Evolutionary conservation across 768 basidiomycete species (phyloP), one percentile per base, ranked within the genome.

Genomic region (Mycena haematopus): DNA sequence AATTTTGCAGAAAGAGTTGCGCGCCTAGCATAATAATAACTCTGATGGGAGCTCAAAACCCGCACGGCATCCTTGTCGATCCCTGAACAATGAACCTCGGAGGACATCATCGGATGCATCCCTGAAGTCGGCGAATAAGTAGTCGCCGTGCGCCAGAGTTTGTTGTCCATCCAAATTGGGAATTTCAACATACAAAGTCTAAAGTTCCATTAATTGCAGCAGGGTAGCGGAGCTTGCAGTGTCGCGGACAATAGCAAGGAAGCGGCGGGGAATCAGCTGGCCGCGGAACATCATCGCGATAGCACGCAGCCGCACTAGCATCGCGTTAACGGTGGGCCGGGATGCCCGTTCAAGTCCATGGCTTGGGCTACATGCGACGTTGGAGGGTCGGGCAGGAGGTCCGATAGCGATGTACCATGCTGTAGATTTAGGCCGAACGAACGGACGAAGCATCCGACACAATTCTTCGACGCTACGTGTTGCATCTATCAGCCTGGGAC

Each of bases 231-330:
- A 60, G 52, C 59, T 53, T 60, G 51, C 9, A 42, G 38, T 15
- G 35, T 57, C 46, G 56, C 53, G 31, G 46, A 35, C 40, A 24
- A 45, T 31, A 21, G 19, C 29, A 25, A 47, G 22, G 38, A 45
- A 45, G 22, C 47, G 42, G 19, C 50, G 60, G 29, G 19, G 6
- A 24, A 57, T 63, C 62, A 63, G 24, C 56, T 52, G 62, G 56
- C 42, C 56, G 56, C 33, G 54, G 49, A n/a, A 51, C 55, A 50
- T 50, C 36, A 57, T 47, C 33, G n/a, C 52, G 50, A 53, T 60
- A 24, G 29, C 50, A 40, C 44, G 58, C 44, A 52, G 61, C 61
- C 55, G 61, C 33, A 33, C 51, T 62, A 62, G 40, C 40, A 52
- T 52, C 55, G 61, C 55, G 25, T 33, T 9, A 29, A 29, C n/a